Evolutionary conservation across 805 yeast species (phyloP), one percentile per base, ranked within the genome.

Genomic region (Teunomyces stri): DNA sequence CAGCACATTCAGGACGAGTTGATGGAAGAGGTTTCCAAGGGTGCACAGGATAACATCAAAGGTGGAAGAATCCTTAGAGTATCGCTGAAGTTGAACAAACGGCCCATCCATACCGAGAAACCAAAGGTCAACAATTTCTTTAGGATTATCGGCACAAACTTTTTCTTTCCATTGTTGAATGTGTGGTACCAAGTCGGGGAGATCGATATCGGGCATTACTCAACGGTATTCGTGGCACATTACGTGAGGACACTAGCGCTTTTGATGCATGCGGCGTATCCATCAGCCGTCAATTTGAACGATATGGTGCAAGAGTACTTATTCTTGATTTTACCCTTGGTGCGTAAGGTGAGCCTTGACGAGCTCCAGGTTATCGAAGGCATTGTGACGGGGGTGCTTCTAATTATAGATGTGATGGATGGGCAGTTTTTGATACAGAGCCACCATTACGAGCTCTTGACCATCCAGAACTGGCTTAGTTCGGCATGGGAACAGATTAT

Each of bases 231-330:
- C 16, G 69, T 72, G 30, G 72, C 80, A 0, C 91, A 86, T 58
- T 85, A 74, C 60, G 54, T 86, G 40, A 75, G 79, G 45, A 82
- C 88, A 0, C 57, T 86, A 45, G 72, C 81, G 0, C 56, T 85
- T n/a, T 54, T 86, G 2, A 59, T 84, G 16, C 80, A 79, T 45
- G 68, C 81, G 43, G 81, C 86, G 0, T 76, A 79, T 50, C 89
- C 89, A 0, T 66, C 80, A 2, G 65, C 80, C 0, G 52, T 65
- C 1, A 76, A 79, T 38, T 57, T 81, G 20, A 59, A 66, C 1
- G 87, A 79, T 31, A 84, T 87, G 88, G 69, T 79, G 1, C 58
- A 65, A 2, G 90, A 85, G 51, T 62, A 75, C 46, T 51, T 84
- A 5, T 53, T 61, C 0, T 58, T 80, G n/a, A 51, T 60, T 5